Percentiles rank a stretch among this genome's conserved stretches.
These are phyloP conservation scores for Fusarium anguioides DNA, from an alignment of 2,329 filamentous ascomycete genomes.

Conservation along the genomic window DNA sequence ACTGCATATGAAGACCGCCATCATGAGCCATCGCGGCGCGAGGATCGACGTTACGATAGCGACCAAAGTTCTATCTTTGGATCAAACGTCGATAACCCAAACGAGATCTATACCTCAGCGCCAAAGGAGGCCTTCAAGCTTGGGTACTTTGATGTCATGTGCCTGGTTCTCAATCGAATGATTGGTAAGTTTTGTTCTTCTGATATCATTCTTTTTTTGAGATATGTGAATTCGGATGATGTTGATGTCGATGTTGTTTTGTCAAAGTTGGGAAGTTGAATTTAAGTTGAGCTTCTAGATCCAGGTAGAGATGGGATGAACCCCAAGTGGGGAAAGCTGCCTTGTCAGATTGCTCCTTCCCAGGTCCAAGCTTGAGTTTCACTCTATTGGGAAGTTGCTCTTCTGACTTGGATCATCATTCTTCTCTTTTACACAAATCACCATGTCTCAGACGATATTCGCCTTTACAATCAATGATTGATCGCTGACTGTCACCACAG, in stretches of 20 bases:
- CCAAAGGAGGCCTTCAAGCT: slow-evolving; percentile 51
- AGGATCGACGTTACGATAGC: slow-evolving; percentile 24
- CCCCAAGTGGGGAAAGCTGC: slow-evolving; percentile 41
- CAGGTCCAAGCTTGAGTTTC: slow-evolving; percentile 22
- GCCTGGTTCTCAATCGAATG: slow-evolving; percentile 52
- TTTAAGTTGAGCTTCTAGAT: slow-evolving; percentile 30
- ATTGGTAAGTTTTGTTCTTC: slow-evolving; percentile 47
- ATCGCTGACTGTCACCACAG: slow-evolving; percentile 39
- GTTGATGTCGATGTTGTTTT: background rate
- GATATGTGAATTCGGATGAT: background rate
- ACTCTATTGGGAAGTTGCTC: background rate
- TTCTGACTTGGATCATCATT: background rate
- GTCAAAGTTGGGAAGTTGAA: slow-evolving; percentile 42
- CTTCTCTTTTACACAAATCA: background rate
- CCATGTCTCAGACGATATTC: background rate
- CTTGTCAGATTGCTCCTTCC: slow-evolving; percentile 17
- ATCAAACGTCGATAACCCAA: slow-evolving; percentile 33
- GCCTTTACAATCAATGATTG: background rate
- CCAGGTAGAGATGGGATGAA: slow-evolving; percentile 5
- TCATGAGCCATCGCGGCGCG: slow-evolving; percentile 3
- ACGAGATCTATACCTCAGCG: slow-evolving; percentile 49
- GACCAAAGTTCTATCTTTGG: slow-evolving; percentile 32
- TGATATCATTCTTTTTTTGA: no score
- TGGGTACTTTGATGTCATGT: slow-evolving; percentile 52
- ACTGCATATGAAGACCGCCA: slow-evolving; percentile 30